Evolutionary conservation across 345 rosid species (phyloP).

Genomic region (Ceriops decandra): DNA sequence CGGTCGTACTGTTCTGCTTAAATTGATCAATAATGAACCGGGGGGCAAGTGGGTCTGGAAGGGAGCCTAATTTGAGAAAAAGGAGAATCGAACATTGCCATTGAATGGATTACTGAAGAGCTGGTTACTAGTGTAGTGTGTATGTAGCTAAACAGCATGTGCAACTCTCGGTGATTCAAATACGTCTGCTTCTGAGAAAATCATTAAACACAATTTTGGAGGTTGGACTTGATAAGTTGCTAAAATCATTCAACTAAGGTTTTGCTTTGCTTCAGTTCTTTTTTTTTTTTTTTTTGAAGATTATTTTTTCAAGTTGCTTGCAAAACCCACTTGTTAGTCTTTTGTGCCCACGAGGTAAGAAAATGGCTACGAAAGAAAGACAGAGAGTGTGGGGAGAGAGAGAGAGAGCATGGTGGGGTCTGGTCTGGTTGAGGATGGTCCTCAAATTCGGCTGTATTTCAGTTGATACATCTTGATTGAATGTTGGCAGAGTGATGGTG

Average conservation of each 20-base stretch:
- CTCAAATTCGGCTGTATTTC: conserved; percentile 27
- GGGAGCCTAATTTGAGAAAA: background rate
- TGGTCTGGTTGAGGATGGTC: conserved; percentile 9
- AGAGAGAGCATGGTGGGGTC: conserved; percentile 1
- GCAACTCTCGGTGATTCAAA: conserved; percentile 10
- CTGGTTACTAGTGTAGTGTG: background rate
- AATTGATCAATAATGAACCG: background rate
- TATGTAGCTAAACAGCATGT: background rate
- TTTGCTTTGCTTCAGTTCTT: background rate
- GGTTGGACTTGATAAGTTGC: background rate
- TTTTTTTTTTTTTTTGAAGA: background rate
- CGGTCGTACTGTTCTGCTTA: conserved; percentile 9
- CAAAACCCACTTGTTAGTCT: conserved; percentile 3
- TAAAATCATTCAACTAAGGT: background rate
- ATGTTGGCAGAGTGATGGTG: conserved; percentile 1
- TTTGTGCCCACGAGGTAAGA: too few species aligned
- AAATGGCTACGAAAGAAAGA: too few species aligned
- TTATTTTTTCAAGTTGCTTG: conserved; percentile 7
- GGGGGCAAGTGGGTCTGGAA: conserved; percentile 18
- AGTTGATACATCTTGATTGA: conserved; percentile 13
- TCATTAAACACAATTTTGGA: background rate
- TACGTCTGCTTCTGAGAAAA: conserved; percentile 5
- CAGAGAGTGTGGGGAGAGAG: background rate
- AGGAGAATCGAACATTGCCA: too few species aligned
- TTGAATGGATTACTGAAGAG: background rate